Evolutionary conservation across 495 filamentous ascomycete genomes (phyloP), one percentile per base, ranked within the genome.

Genomic region (Symbiotaphrina buchneri): DNA sequence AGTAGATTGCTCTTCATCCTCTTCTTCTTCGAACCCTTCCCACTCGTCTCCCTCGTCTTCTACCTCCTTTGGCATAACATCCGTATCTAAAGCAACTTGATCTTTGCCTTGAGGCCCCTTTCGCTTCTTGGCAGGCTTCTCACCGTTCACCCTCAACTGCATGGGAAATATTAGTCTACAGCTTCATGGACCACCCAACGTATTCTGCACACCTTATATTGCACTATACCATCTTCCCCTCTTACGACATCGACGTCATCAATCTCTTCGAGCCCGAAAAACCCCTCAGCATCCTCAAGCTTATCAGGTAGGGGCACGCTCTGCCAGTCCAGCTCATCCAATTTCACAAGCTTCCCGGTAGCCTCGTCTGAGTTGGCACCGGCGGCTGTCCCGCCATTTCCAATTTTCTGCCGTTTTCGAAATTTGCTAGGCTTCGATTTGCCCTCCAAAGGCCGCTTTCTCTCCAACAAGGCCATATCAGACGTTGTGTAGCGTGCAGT

Each of bases 221-320:
- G 42, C 18, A 65, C 32, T 21, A 51, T 56, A 4, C 46, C 60
- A 10, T 52, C 41, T 3, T 49, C 52, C 31, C 71, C 59, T 23
- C 55, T 59, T 19, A 90, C 52, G 13, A 97, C 58, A 18, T 93
- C 80, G 0, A 95, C 78, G 26, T 74, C 81, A 5, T 90, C 79
- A 27, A 94, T 69, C 43, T 95, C 87, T 39, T 97, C 85, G 23
- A 97, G 47, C 0, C 87, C 85, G 50, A 71, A 91, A 49, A 97
- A 93, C 0, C 90, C 87, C 39, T 82, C 80, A n/a, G 76, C 77
- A 58, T 95, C 78, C 25, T 87, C 77, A 37, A 92, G 60, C 40
- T 73, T 71, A 46, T 92, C 82, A 4, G 84, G 84, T 32, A 94
- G 59, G 15, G 69, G 48, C 10, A 93, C 82, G 35, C 71, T 63